phyloP scores from a whole-genome alignment of 176 grass and related monocot species.

The Phyllostachys edulis region DNA sequence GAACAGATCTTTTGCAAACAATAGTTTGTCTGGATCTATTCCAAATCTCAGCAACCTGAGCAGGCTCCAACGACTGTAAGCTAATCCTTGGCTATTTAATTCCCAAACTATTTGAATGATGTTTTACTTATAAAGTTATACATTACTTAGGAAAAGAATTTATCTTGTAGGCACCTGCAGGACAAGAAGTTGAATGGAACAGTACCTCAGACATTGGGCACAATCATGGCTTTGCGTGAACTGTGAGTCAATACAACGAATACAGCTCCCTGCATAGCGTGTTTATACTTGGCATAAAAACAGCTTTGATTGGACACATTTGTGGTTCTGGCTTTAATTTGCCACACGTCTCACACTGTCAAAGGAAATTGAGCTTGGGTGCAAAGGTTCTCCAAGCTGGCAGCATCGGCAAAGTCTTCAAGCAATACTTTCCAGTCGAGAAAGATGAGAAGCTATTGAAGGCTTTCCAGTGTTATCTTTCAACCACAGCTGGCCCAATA shows the following conservation, averaged over 20 bases:
- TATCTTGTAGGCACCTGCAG: slow-evolving; percentile 76
- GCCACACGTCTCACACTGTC: slow-evolving; percentile 26
- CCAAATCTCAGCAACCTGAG: slow-evolving; percentile 64
- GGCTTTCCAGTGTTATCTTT: slow-evolving; percentile 84
- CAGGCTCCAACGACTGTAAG: slow-evolving; percentile 65
- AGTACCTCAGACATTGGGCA: slow-evolving; percentile 59
- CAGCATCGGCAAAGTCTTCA: slow-evolving; percentile 62
- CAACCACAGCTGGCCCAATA: slow-evolving; percentile 81
- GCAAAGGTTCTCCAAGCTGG: slow-evolving; percentile 68
- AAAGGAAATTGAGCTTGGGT: slow-evolving; percentile 66
- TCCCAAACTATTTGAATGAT: not conserved
- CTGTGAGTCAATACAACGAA: slow-evolving; percentile 52
- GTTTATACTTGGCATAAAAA: not conserved
- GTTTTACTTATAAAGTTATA: slow-evolving; percentile 12
- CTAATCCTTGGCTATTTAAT: slow-evolving; percentile 7
- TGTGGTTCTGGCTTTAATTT: not conserved
- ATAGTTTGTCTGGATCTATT: slow-evolving; percentile 69
- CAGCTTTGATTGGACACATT: not conserved
- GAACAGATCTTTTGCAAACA: slow-evolving; percentile 77
- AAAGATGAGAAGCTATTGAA: slow-evolving; percentile 72
- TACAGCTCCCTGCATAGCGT: not conserved
- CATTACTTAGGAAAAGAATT: slow-evolving; percentile 16
- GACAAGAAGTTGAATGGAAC: slow-evolving; percentile 65
- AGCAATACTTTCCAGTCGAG: slow-evolving; percentile 49
- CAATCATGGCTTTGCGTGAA: slow-evolving; percentile 44